phyloP scores from a whole-genome alignment of 1,284 basidiomycete genomes.

The Thelephora terrestris region DNA sequence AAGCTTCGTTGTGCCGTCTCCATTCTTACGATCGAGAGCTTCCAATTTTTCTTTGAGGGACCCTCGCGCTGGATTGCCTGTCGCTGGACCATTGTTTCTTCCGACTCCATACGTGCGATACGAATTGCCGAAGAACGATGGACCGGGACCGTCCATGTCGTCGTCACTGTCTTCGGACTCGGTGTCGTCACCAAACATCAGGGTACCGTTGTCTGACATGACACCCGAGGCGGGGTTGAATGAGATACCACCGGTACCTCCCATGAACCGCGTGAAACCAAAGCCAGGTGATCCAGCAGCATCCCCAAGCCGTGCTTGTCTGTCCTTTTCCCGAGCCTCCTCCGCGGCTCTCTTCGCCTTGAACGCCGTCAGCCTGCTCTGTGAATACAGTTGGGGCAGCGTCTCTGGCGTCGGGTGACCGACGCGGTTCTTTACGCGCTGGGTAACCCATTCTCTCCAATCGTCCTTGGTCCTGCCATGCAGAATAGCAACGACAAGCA shows the following conservation, averaged over 20 bases:
- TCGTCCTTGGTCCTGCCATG: conserved; percentile 82
- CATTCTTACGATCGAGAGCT: conserved; percentile 38
- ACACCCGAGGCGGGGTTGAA: conserved; percentile 42
- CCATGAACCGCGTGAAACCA: conserved; percentile 35
- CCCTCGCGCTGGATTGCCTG: conserved; percentile 34
- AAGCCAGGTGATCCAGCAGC: conserved; percentile 15
- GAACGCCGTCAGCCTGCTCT: conserved; percentile 48
- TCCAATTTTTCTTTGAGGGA: conserved; percentile 51
- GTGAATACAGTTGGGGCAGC: conserved; percentile 60
- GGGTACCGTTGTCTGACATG: conserved; percentile 32
- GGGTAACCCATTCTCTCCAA: conserved; percentile 89
- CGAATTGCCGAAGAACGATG: conserved; percentile 38
- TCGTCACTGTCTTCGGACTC: conserved; percentile 46
- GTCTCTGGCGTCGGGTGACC: conserved; percentile 64
- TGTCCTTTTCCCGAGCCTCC: conserved; percentile 34
- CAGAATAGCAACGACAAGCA: conserved; percentile 84
- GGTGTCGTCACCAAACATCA: conserved; percentile 51
- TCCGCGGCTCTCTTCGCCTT: conserved; percentile 45
- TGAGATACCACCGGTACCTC: conserved; percentile 45
- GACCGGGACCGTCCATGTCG: conserved; percentile 27
- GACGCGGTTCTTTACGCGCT: conserved; percentile 70
- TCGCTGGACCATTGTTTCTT: conserved; percentile 13
- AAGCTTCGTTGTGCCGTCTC: conserved; percentile 17
- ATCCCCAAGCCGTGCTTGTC: neutral
- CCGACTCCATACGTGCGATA: conserved; percentile 35